Base-by-base conservation (phyloP, 768 basidiomycete genomes). In the Hygrocybe punicea region DNA sequence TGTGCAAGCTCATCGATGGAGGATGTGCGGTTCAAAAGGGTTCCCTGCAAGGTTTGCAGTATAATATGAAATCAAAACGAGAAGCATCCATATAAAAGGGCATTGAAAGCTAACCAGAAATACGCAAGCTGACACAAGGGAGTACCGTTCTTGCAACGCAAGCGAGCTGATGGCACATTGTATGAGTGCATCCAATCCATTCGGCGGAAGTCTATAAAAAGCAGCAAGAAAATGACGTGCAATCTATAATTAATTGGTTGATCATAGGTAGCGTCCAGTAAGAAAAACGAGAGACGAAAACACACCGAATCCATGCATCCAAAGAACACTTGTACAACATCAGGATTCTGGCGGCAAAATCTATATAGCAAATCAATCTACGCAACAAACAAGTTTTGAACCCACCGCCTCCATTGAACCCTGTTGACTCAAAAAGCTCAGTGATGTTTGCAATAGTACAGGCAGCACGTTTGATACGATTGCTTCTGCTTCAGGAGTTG, bases 261-360 rank as follows among this genome's bases (percentile, higher is more conserved):
- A 35, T 16, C 10, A 19, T 10, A 14, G 7, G 37, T 25, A 13
- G 6, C 17, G 8, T 25, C 17, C 16, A 29, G 17, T 4, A 19
- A 48, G 21, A 47, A 11, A 25, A 51, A 47, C 11, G 21, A 29
- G 29, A 29, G 29, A 29, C 29, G 29, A n/a, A 29, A 34, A 53
- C 81, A 47, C 59, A 91, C 90, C 45, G 83, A 80, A 45, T 92
- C 90, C 77, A 90, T 80, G 66, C 85, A 94, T 8, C 79, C 79
- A 71, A 95, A 96, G 70, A 94, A 95, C 23, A 85, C 85, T 66
- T 93, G 92, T 14, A 93, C 91, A 24, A 96, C 83, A 67, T 96
- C 94, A 0, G 94, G 93, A 65, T 96, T 92, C 92, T 96, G 14
- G 37, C 6, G 16, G 23, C 36, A 51, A 29, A 3, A 45, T 55